These are phyloP conservation scores for Exophiala aquamarina DNA, from an alignment of 2,329 filamentous ascomycete genomes.

Conservation along the genomic window DNA sequence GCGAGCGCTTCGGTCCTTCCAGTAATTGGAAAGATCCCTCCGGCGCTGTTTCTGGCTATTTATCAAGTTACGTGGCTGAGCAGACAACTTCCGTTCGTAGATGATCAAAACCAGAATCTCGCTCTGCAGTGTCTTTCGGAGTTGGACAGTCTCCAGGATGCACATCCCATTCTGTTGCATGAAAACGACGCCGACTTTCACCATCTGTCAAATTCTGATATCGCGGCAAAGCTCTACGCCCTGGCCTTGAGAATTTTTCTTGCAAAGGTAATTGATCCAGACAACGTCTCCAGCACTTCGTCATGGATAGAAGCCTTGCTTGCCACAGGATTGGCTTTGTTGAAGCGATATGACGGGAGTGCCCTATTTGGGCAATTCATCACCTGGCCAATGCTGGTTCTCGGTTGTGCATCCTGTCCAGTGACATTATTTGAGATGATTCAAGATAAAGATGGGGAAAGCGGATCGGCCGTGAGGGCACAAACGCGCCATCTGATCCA, in stretches of 20 bases:
- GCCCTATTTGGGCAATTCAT: conserved; percentile 19
- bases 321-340: conserved; percentile 2
- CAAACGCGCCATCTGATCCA: conserved; percentile 16
- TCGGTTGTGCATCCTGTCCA: conserved; percentile 21
- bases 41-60: conserved; percentile 18
- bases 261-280: conserved; percentile 15
- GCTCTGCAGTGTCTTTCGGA: conserved; percentile 17
- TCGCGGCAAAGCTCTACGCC: conserved; percentile 19
- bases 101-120: conserved; percentile 8
- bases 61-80: conserved; percentile 23
- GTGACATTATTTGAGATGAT: conserved; percentile 1
- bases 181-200: too few relatives aligned
- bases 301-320: conserved; percentile 9
- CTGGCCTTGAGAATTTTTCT: conserved; percentile 17
- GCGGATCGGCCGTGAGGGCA: neutral
- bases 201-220: conserved; percentile 8
- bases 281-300: conserved; percentile 7
- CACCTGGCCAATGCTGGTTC: conserved; percentile 22
- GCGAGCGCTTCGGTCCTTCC: conserved; percentile 11
- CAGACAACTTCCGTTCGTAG: conserved; percentile 13
- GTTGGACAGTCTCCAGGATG: conserved; percentile 9
- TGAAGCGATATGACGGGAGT: conserved; percentile 14
- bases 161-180: neutral
- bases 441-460: neutral
- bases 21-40: conserved; percentile 16